phyloP scores from a whole-genome alignment of 1,284 basidiomycete species.

The Austropuccinia psidii region DNA sequence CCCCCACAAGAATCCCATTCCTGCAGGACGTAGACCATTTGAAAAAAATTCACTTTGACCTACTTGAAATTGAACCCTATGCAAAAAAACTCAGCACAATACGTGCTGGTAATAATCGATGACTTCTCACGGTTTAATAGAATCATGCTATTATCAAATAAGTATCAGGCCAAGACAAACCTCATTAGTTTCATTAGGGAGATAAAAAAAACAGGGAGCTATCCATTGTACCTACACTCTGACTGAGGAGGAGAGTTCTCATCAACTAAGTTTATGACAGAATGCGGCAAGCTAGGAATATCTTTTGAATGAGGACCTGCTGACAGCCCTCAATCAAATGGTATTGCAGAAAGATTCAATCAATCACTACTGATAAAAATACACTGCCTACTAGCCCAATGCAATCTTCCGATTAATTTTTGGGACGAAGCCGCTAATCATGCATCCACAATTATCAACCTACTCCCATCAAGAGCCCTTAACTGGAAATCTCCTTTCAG shows the following conservation, averaged over 20 bases:
- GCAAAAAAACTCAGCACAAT: neutral
- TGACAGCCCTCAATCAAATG: neutral
- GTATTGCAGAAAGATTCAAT: constrained; percentile 14
- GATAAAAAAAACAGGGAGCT: neutral
- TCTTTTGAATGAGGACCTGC: neutral
- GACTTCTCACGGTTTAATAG: constrained; percentile 1
- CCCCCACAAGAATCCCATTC: too few species aligned
- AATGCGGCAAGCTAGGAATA: neutral
- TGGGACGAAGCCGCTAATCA: constrained; percentile 8
- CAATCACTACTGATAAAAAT: neutral
- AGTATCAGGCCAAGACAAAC: neutral
- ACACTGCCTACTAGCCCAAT: neutral
- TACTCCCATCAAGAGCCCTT: neutral
- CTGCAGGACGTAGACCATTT: too few species aligned
- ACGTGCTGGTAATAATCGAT: constrained; percentile 4
- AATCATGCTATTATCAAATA: neutral
- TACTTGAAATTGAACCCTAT: neutral
- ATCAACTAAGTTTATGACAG: neutral
- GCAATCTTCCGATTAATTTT: neutral
- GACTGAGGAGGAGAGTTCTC: neutral
- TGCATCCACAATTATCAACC: neutral
- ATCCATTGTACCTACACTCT: neutral
- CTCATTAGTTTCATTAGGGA: neutral
- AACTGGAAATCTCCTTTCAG: neutral
- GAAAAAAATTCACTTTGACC: neutral